Evolutionary conservation across 163 green algal genomes (phyloP), one percentile per base, ranked within the genome.

Genomic region (Chlorella variabilis): DNA sequence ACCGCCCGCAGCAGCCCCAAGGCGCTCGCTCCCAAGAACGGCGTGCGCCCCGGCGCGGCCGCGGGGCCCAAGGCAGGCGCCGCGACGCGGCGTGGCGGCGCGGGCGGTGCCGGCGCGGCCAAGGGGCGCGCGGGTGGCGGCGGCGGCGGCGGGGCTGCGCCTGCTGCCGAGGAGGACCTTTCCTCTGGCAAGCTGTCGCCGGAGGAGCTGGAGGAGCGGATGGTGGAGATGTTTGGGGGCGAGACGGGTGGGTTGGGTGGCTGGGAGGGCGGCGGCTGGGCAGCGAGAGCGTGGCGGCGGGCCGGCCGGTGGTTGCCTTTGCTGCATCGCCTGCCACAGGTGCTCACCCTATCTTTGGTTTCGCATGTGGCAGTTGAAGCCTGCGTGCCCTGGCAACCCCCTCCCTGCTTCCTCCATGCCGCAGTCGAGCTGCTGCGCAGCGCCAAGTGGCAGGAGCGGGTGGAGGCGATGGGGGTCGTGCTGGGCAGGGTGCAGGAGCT

Each of bases 391-490:
- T n/a, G n/a, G n/a, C n/a, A n/a, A n/a, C n/a, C n/a, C n/a, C n/a
- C n/a, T n/a, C n/a, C n/a, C 29, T 63, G 69, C 69, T 38, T 29
- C 20, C 45, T 23, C 69, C 45, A 25, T 38, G 27, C 68, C 31
- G 75, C 83, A 38, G 83, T 95, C 21, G 81, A 86, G 39, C 59
- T 75, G n/a, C 88, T 98, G 48, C 82, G 85, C 67, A 88, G 88
- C 67, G 81, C 90, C 21, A 85, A 91, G 77, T 98, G 95, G 95
- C 97, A 98, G 89, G 84, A 91, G 29, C 87, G 95, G 1, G 86
- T 98, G 67, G 92, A 94, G 48, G 88, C 88, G 15, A 95, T 96
- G 89, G 90, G 94, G 18, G 67, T 61, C 0, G 83, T 97, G 17
- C 77, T 90, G 48, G 79, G 62, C 25, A 82, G 79, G 80, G 84